phyloP scores from a whole-genome alignment of 2,329 filamentous ascomycete genomes.

The Exophiala sideris region DNA sequence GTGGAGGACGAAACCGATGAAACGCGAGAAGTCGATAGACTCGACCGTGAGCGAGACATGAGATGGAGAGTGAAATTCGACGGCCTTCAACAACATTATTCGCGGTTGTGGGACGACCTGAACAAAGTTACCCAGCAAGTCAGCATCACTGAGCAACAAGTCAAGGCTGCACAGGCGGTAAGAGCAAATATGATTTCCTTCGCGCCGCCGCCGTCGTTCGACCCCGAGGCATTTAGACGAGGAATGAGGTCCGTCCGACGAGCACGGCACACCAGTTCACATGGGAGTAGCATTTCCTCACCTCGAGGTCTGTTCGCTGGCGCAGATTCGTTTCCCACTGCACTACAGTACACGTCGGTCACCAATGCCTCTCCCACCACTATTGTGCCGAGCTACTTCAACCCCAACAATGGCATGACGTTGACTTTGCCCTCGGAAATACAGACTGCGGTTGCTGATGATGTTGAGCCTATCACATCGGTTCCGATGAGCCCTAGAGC shows the following conservation, averaged over 20 bases:
- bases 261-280: slow-evolving; percentile 43
- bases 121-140: slow-evolving; percentile 26
- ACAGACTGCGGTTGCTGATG: slow-evolving; percentile 32
- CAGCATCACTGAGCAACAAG: slow-evolving; percentile 23
- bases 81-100: slow-evolving; percentile 43
- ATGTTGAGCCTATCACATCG: slow-evolving; percentile 55
- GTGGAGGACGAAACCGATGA: slow-evolving; percentile 48
- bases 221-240: slow-evolving; percentile 40
- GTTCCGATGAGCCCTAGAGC: slow-evolving; percentile 64
- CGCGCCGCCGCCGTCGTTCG: slow-evolving; percentile 37
- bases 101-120: slow-evolving; percentile 30
- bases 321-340: slow-evolving; percentile 38
- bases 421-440: slow-evolving; percentile 44
- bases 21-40: slow-evolving; percentile 49
- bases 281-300: slow-evolving; percentile 47
- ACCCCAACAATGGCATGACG: slow-evolving; percentile 62
- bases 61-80: slow-evolving; percentile 46
- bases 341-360: slow-evolving; percentile 45
- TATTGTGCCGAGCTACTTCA: slow-evolving; percentile 55
- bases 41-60: slow-evolving; percentile 47
- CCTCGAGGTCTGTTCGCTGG: slow-evolving; percentile 39
- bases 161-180: slow-evolving; percentile 36
- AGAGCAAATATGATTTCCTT: slow-evolving; percentile 42
- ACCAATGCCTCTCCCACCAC: slow-evolving; percentile 51
- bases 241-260: slow-evolving; percentile 41